Evolutionary conservation across 1,284 basidiomycete genomes (phyloP).

Genomic region (Cryptococcus neoformans): DNA sequence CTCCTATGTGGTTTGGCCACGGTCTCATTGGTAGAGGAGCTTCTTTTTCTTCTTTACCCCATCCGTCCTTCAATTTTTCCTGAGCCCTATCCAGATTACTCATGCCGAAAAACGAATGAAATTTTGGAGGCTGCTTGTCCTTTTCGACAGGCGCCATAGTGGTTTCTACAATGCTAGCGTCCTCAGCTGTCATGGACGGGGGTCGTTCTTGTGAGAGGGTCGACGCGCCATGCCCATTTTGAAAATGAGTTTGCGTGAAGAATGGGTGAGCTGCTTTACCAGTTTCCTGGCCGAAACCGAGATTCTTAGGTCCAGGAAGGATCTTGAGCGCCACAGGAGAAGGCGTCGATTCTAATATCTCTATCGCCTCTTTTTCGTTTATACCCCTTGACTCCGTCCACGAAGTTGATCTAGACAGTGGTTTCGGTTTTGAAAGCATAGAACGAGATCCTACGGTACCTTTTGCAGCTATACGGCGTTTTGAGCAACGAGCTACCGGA

Average conservation of each 20-base stretch:
- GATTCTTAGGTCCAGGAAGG: slow-evolving; percentile 13
- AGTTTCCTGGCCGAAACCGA: slow-evolving; percentile 26
- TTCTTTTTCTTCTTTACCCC: slow-evolving; percentile 34
- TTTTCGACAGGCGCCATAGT: background rate
- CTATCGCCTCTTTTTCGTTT: slow-evolving; percentile 13
- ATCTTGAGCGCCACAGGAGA: slow-evolving; percentile 7
- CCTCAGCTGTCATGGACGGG: background rate
- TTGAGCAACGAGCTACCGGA: background rate
- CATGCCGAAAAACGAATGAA: slow-evolving; percentile 29
- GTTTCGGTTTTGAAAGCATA: background rate
- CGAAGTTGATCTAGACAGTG: background rate
- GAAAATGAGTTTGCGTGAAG: slow-evolving; percentile 17
- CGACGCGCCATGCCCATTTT: background rate
- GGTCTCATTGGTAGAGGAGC: slow-evolving; percentile 27
- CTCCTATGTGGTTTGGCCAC: slow-evolving; percentile 21
- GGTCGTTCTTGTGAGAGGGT: slow-evolving; percentile 1
- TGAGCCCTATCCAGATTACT: slow-evolving; percentile 4
- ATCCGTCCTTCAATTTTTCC: slow-evolving; percentile 30
- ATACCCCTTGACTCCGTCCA: background rate
- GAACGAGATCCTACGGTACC: background rate
- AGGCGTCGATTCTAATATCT: slow-evolving; percentile 9
- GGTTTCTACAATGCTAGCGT: background rate
- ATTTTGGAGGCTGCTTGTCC: slow-evolving; percentile 13
- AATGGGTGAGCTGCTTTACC: slow-evolving; percentile 32
- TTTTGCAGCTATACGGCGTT: background rate